phyloP scores from a whole-genome alignment of 2,329 filamentous ascomycete species.

The Dactylellina parvicollis region DNA sequence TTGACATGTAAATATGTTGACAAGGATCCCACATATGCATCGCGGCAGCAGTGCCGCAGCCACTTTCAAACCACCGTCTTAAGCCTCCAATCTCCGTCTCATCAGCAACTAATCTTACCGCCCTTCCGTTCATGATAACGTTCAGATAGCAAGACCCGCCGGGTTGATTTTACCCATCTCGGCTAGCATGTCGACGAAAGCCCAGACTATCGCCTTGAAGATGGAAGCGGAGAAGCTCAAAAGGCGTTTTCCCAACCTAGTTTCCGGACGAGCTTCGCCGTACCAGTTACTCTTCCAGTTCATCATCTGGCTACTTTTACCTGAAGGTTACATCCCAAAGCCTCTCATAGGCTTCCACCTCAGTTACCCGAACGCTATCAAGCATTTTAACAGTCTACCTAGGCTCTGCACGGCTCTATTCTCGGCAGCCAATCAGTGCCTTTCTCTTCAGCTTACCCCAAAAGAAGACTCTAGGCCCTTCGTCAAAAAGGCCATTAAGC shows the following conservation, averaged over 20 bases:
- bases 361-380: conserved; percentile 17
- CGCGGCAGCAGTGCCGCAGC: too few relatives aligned
- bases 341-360: conserved; percentile 6
- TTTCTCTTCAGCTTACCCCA: not conserved
- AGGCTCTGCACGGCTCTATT: not conserved
- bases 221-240: not conserved
- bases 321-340: not conserved
- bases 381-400: conserved; percentile 5
- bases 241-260: not conserved
- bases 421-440: not conserved
- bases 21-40: too few relatives aligned
- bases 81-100: too few relatives aligned
- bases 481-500: conserved; percentile 11
- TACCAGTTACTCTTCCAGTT: not conserved
- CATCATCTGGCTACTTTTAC: conserved; percentile 17
- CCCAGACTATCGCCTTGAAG: not conserved
- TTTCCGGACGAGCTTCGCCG: not conserved
- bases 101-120: too few relatives aligned
- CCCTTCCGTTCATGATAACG: too few relatives aligned
- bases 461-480: conserved; percentile 3
- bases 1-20: too few relatives aligned
- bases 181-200: not conserved
- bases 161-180: too few relatives aligned
- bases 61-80: too few relatives aligned
- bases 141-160: too few relatives aligned